Conservation (phyloP, 306 rosid genomes). For the Delonix regia region DNA sequence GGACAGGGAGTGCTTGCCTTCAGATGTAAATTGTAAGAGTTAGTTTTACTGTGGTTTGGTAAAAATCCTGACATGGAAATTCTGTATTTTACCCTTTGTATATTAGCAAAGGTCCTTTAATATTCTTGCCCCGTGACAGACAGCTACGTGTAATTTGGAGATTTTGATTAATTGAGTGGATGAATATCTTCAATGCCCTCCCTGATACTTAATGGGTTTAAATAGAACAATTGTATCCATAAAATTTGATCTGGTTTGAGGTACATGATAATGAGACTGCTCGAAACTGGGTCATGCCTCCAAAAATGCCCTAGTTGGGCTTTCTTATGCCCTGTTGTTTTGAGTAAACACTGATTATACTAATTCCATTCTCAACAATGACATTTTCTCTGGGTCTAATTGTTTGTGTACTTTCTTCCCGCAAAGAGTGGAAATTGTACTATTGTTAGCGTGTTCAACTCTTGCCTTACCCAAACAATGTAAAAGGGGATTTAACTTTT, state of each 20-base stretch:
- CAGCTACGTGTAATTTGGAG: slow-evolving; percentile 1
- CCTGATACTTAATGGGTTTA: slow-evolving; percentile 21
- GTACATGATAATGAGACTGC: background rate
- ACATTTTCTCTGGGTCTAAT: background rate
- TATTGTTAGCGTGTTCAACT: background rate
- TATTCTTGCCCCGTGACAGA: slow-evolving; percentile 22
- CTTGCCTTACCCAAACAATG: background rate
- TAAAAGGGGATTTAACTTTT: background rate
- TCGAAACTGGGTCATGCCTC: background rate
- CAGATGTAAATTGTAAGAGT: slow-evolving; percentile 28
- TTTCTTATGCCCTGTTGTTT: background rate
- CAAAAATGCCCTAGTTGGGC: background rate
- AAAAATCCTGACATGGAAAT: slow-evolving; percentile 27
- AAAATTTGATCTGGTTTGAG: background rate
- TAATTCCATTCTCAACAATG: background rate
- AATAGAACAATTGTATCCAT: background rate
- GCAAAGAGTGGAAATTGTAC: background rate
- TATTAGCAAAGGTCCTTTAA: slow-evolving; percentile 7
- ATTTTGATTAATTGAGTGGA: slow-evolving; percentile 29
- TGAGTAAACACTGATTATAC: no score
- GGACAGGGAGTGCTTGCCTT: slow-evolving; percentile 16
- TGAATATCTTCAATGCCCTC: background rate
- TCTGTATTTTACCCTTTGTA: slow-evolving; percentile 33
- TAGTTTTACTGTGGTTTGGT: background rate
- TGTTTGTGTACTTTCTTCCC: background rate